phyloP scores from a whole-genome alignment of 345 rosid species.

The Aethionema arabicum region DNA sequence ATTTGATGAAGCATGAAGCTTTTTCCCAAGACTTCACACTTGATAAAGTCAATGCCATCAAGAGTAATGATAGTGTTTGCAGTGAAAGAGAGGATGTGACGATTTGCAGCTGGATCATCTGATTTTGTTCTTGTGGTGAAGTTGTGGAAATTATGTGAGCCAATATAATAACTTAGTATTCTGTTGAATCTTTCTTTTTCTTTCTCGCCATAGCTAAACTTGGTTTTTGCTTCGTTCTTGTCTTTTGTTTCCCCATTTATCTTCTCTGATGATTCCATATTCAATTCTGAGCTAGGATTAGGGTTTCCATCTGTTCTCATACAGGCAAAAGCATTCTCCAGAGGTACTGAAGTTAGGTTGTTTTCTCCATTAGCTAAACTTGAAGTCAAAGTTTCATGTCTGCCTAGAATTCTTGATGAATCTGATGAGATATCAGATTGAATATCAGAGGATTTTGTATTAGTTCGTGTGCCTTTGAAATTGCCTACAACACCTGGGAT shows the following conservation, averaged over 20 bases:
- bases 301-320: no score
- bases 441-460: conserved; percentile 19
- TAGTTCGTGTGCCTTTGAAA: conserved; percentile 20
- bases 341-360: no score
- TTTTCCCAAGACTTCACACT: conserved; percentile 88
- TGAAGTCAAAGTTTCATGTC: conserved; percentile 23
- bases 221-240: conserved; percentile 14
- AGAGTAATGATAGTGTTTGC: conserved; percentile 54
- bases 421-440: conserved; percentile 39
- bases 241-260: conserved; percentile 25
- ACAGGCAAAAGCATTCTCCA: no score
- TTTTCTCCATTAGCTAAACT: conserved; percentile 1
- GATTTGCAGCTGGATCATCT: conserved; percentile 75
- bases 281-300: not conserved
- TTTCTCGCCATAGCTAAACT: conserved; percentile 58
- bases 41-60: conserved; percentile 77
- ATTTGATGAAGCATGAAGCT: conserved; percentile 99
- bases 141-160: conserved; percentile 87
- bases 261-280: conserved; percentile 19
- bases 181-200: conserved; percentile 74
- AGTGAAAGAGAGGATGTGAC: conserved; percentile 67
- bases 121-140: conserved; percentile 85
- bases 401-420: conserved; percentile 25
- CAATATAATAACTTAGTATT: conserved; percentile 71
- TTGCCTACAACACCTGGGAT: conserved; percentile 54